Percentiles rank a stretch among this genome's conserved stretches.
These are phyloP conservation scores for Amanita rubescens DNA, from an alignment of 768 basidiomycete genomes.

Conservation along the genomic window DNA sequence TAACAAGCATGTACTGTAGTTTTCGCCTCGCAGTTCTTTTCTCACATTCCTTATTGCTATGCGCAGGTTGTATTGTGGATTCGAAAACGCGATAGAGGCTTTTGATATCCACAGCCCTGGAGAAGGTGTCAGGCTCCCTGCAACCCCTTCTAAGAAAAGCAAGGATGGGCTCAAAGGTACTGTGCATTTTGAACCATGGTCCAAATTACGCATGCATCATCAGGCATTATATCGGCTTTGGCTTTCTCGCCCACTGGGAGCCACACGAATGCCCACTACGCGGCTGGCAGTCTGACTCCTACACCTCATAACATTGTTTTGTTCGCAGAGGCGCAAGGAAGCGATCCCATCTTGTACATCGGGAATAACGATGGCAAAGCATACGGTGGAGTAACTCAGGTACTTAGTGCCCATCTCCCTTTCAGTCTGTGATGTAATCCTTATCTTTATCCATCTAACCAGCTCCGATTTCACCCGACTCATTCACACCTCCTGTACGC, in stretches of 20 bases:
- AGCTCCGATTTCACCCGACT: conserved; percentile 76
- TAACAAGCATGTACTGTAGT: conserved; percentile 43
- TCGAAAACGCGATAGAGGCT: conserved; percentile 78
- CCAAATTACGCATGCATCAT: not conserved
- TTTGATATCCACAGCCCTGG: conserved; percentile 75
- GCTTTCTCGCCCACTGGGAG: conserved; percentile 61
- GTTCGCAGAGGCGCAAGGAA: conserved; percentile 52
- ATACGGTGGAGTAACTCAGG: conserved; percentile 47
- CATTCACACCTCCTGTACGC: conserved; percentile 71
- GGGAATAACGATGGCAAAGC: not conserved
- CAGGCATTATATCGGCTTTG: conserved; percentile 83
- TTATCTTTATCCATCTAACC: not conserved
- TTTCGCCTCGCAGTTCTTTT: not conserved
- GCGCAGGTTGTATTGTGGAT: conserved; percentile 77
- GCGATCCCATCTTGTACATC: conserved; percentile 45
- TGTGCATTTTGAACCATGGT: not conserved
- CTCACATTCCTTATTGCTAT: not conserved
- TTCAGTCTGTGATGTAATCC: not conserved
- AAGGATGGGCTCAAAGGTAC: conserved; percentile 84
- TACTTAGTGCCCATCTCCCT: conserved; percentile 14
- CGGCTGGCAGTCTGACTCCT: conserved; percentile 68
- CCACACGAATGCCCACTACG: conserved; percentile 52
- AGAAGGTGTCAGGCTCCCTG: conserved; percentile 60
- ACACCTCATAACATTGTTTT: conserved; percentile 56
- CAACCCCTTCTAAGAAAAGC: conserved; percentile 68